These are phyloP conservation scores for Strobilomyces confusus DNA, from an alignment of 768 basidiomycete genomes.

Conservation along the genomic window DNA sequence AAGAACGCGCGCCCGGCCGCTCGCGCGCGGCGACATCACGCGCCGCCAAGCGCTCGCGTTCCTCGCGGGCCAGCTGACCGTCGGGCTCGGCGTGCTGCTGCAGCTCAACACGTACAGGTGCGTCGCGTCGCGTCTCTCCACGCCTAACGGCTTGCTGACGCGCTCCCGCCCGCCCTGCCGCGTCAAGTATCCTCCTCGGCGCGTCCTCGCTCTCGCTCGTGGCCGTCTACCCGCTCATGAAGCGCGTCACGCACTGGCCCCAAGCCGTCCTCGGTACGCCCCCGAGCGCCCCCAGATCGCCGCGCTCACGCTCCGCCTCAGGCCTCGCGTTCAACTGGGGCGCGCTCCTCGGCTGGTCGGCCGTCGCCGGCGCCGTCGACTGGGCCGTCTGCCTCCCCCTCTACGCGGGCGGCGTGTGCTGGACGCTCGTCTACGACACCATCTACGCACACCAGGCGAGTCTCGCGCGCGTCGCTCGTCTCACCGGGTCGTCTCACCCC, in stretches of 20 bases:
- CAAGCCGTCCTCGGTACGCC: slow-evolving; percentile 93
- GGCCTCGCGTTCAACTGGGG: slow-evolving; percentile 99
- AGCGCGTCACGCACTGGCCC: slow-evolving; percentile 94
- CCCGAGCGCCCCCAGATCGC: too few relatives aligned
- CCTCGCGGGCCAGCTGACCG: slow-evolving; percentile 75
- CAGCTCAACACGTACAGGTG: slow-evolving; percentile 97
- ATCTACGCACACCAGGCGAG: slow-evolving; percentile 95
- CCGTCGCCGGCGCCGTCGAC: slow-evolving; percentile 74
- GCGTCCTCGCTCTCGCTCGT: slow-evolving; percentile 89
- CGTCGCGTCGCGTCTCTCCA: background rate
- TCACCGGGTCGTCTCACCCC: background rate
- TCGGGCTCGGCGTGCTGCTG: slow-evolving; percentile 79
- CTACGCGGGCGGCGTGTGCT: slow-evolving; percentile 84
- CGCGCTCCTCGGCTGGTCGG: slow-evolving; percentile 92
- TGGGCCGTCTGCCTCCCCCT: slow-evolving; percentile 84
- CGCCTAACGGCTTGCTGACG: background rate
- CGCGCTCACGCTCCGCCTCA: slow-evolving; percentile 26
- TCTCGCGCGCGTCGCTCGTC: background rate
- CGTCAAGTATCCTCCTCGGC: slow-evolving; percentile 77
- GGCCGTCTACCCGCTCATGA: slow-evolving; percentile 92
- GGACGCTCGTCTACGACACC: slow-evolving; percentile 96
- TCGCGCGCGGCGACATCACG: slow-evolving; percentile 80
- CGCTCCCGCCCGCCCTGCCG: too few relatives aligned
- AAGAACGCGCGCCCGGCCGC: slow-evolving; percentile 82
- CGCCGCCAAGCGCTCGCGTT: slow-evolving; percentile 73